A percentile compares a stretch with the other conserved stretches of the same genome.
These are phyloP conservation scores for Solanum stenotomum DNA, from an alignment of 257 asterid genomes.

Conservation along the genomic window DNA sequence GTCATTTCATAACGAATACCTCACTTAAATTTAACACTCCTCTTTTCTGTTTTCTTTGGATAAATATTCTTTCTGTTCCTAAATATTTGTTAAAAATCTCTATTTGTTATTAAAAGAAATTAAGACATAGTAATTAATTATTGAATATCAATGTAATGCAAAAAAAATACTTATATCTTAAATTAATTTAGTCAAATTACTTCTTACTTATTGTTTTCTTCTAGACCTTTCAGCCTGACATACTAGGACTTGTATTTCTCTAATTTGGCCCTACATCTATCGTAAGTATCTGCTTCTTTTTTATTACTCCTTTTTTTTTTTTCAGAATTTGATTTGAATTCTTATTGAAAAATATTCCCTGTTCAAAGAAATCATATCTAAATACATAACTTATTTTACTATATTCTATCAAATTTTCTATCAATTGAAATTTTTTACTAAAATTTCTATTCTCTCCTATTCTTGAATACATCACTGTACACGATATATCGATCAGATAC, in stretches of 20 bases:
- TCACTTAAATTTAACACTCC: neutral
- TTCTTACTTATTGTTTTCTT: neutral
- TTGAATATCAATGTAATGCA: neutral
- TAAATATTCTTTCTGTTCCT: neutral
- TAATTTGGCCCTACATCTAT: neutral
- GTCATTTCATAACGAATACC: neutral
- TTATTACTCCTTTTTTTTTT: neutral
- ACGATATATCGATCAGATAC: no score
- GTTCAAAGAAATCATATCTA: neutral
- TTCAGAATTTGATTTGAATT: neutral
- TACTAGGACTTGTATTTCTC: neutral
- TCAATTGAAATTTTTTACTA: no score
- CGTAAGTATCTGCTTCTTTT: neutral
- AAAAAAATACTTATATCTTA: no score
- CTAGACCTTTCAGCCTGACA: neutral
- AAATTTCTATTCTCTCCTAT: no score
- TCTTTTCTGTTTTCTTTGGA: neutral
- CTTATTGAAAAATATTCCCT: neutral
- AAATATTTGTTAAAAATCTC: no score
- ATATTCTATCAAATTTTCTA: no score
- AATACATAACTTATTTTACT: no score
- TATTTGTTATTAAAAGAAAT: neutral
- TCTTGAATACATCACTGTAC: no score
- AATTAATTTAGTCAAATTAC: neutral
- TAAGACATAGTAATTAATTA: no score